Base-by-base conservation (phyloP, 306 rosid species). In the Cicer bijugum region DNA sequence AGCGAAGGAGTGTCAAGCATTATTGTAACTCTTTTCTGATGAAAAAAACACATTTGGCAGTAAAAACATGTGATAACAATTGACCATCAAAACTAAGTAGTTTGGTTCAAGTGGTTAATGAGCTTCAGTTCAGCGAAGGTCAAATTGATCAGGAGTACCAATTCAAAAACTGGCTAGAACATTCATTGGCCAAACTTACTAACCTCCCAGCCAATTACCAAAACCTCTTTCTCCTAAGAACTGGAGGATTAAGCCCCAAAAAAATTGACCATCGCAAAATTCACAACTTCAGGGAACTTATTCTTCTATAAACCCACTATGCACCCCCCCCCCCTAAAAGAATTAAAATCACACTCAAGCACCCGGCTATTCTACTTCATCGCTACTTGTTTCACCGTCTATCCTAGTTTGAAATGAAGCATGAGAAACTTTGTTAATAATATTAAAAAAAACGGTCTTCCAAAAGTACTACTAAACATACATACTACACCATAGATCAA, bases 351-450 rank as follows among this genome's bases (percentile, higher is more conserved):
- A 35, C 72, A 81, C 62, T 37, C 6, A 50, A 52, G 51, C 42
- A 38, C 52, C 43, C 7, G 11, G 67, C 6, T 42, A n/a, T 63
- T 56, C 47, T 38, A 76, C 37, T 19, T 44, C 17, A 38, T 40
- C 71, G n/a, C 52, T 64, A 81, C 44, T 16, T 56, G 69, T 71
- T 61, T 75, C 47, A 53, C 50, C 39, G 64, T 8, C 65, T 57
- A 64, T 8, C 66, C 40, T 71, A 64, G 42, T 71, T 71, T 12
- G 15, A 70, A 46, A 55, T 57, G 42, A 81, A 46, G 72, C 77
- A 40, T 12, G 59, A 43, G 45, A 62, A 52, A 60, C 17, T 69
- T 16, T 5, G 5, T 2, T 39, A n/a, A 75, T 37, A 38, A 38
- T 28, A 53, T 19, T 20, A 53, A 40, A 37, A 45, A 45, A 52